These are phyloP conservation scores for Cyamopsis tetragonoloba DNA, from an alignment of 306 rosid genomes.

Conservation along the genomic window DNA sequence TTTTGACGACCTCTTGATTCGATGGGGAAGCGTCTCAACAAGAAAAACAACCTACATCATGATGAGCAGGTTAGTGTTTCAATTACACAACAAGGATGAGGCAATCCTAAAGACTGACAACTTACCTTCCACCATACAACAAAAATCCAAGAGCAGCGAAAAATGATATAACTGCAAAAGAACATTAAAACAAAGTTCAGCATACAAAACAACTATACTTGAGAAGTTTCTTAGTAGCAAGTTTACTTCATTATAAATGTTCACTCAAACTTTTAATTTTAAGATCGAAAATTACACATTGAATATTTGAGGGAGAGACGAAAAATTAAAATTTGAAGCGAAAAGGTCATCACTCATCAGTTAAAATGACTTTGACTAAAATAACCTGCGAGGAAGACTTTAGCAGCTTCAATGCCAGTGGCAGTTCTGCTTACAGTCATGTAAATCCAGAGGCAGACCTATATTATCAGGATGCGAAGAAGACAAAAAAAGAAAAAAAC, in stretches of 20 bases:
- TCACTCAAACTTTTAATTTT: no score
- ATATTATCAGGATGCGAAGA: slow-evolving; percentile 11
- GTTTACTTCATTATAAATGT: background rate
- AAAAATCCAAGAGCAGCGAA: slow-evolving; percentile 68
- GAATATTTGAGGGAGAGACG: background rate
- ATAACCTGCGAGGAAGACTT: slow-evolving; percentile 70
- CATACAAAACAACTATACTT: background rate
- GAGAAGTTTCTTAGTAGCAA: background rate
- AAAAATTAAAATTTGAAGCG: background rate
- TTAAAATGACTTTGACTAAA: background rate
- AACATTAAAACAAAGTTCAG: slow-evolving; percentile 20
- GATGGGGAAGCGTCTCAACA: slow-evolving; percentile 72
- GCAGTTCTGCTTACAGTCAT: slow-evolving; percentile 37
- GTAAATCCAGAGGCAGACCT: slow-evolving; percentile 70
- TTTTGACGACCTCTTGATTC: slow-evolving; percentile 81
- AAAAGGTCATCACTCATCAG: background rate
- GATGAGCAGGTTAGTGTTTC: background rate
- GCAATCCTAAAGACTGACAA: background rate
- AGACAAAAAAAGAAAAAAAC: slow-evolving; percentile 15
- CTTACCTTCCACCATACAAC: slow-evolving; percentile 85
- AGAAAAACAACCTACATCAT: slow-evolving; percentile 56
- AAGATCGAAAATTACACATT: background rate
- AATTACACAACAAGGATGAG: background rate
- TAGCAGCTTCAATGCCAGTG: slow-evolving; percentile 45
- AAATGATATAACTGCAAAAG: slow-evolving; percentile 61